Evolutionary conservation across 805 yeast genomes (phyloP).

Genomic region (Pichia kluyveri): DNA sequence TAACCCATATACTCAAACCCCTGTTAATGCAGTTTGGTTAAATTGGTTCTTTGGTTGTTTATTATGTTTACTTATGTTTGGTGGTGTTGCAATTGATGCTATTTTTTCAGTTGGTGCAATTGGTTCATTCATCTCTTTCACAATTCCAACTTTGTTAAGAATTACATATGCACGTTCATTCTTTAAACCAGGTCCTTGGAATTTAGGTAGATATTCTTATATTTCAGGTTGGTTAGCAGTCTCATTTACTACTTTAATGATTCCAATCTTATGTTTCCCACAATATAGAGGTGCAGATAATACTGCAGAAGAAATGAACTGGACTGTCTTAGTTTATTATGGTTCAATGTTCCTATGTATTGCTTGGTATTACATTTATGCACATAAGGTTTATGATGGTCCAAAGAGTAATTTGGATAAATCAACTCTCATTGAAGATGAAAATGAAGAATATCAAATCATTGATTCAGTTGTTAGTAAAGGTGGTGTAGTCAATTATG

Average conservation of each 20-base stretch:
- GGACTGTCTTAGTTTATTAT: conserved; percentile 55
- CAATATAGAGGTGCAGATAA: conserved; percentile 31
- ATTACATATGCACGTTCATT: conserved; percentile 43
- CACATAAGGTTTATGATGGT: conserved; percentile 52
- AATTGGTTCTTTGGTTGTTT: conserved; percentile 48
- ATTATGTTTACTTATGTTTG: conserved; percentile 51
- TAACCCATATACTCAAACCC: conserved; percentile 45
- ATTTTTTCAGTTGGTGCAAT: conserved; percentile 69
- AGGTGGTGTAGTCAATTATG: conserved; percentile 12
- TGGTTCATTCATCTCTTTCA: conserved; percentile 57
- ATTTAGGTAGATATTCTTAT: conserved; percentile 44
- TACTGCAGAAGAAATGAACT: conserved; percentile 42
- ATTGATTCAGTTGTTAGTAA: conserved; percentile 14
- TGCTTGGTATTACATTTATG: conserved; percentile 42
- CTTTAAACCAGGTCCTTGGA: conserved; percentile 61
- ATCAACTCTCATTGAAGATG: conserved; percentile 21
- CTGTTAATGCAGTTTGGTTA: conserved; percentile 56
- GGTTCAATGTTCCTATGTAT: conserved; percentile 48
- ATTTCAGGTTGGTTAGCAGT: conserved; percentile 41
- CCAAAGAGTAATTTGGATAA: conserved; percentile 45
- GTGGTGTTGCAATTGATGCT: conserved; percentile 58
- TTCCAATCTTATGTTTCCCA: conserved; percentile 55
- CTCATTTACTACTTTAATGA: conserved; percentile 44
- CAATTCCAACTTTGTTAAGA: conserved; percentile 53
- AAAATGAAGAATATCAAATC: conserved; percentile 13